A percentile compares a stretch with the other conserved stretches of the same genome.
phyloP scores from a whole-genome alignment of 2,329 filamentous ascomycete genomes.

The Fusarium pseudonygamai region DNA sequence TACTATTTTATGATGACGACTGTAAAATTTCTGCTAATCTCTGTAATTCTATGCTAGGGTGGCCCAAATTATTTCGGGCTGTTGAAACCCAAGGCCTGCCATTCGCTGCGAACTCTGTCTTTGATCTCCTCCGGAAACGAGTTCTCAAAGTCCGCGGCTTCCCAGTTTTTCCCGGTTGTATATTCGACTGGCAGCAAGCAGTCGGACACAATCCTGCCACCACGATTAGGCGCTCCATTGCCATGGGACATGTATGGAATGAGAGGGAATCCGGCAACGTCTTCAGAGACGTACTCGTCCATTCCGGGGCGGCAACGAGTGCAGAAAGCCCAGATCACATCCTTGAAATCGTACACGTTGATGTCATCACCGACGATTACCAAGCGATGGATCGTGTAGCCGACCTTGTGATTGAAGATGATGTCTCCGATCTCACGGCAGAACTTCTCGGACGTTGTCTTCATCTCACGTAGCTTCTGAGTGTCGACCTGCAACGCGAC shows the following conservation, averaged over 20 bases:
- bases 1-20: too few relatives aligned
- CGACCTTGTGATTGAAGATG: constrained; percentile 10
- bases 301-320: constrained; percentile 56
- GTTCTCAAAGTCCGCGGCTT: constrained; percentile 44
- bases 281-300: constrained; percentile 56
- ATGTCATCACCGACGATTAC: constrained; percentile 59
- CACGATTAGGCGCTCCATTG: constrained; percentile 40
- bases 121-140: constrained; percentile 46
- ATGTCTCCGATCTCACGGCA: constrained; percentile 15
- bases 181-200: constrained; percentile 55
- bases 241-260: constrained; percentile 60
- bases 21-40: background rate
- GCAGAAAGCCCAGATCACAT: constrained; percentile 59
- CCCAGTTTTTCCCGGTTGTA: constrained; percentile 45
- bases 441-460: constrained; percentile 13
- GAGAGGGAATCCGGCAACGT: constrained; percentile 54
- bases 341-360: constrained; percentile 55
- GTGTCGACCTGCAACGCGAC: constrained; percentile 65
- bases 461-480: constrained; percentile 58
- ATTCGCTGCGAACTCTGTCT: background rate
- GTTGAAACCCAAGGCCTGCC: constrained; percentile 2
- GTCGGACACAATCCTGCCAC: constrained; percentile 59
- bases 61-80: rapidly evolving
- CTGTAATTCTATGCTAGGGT: background rate
- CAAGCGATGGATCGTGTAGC: constrained; percentile 58